These are phyloP conservation scores for Penicillium fimorum DNA, from an alignment of 495 filamentous ascomycete genomes.

Conservation along the genomic window DNA sequence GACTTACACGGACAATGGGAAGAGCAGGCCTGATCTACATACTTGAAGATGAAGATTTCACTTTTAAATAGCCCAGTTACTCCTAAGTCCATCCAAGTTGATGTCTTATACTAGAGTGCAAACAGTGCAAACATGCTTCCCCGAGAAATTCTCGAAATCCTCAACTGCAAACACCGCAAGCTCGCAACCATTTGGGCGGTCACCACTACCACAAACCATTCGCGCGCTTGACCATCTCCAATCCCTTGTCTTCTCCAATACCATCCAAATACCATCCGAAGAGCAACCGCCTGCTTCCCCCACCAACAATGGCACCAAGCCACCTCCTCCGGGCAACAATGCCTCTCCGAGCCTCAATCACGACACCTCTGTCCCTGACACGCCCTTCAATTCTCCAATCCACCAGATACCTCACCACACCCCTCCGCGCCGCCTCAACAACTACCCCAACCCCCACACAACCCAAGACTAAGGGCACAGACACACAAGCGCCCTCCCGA, in stretches of 20 bases:
- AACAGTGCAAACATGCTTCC: slow-evolving; percentile 40
- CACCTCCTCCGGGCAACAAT: slow-evolving; percentile 37
- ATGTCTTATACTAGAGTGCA: slow-evolving; percentile 20
- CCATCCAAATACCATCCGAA: background rate
- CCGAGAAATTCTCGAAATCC: slow-evolving; percentile 39
- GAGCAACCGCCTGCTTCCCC: background rate
- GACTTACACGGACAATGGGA: background rate
- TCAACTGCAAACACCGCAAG: slow-evolving; percentile 24
- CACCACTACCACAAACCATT: slow-evolving; percentile 5
- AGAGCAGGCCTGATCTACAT: background rate
- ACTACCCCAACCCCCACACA: slow-evolving; percentile 22
- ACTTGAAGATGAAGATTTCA: background rate
- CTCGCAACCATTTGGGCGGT: slow-evolving; percentile 17
- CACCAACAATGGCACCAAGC: slow-evolving; percentile 33
- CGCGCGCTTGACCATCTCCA: background rate
- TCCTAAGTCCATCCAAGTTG: background rate
- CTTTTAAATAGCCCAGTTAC: background rate
- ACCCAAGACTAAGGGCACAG: slow-evolving; percentile 4
- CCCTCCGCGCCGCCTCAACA: slow-evolving; percentile 19
- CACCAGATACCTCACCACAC: slow-evolving; percentile 17
- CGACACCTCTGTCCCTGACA: slow-evolving; percentile 28
- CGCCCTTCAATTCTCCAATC: slow-evolving; percentile 26
- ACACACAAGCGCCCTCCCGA: slow-evolving; percentile 27
- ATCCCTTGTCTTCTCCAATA: background rate
- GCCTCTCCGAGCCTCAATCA: slow-evolving; percentile 36